Percentiles rank a stretch among this genome's conserved stretches.
phyloP scores from a whole-genome alignment of 2,329 filamentous ascomycete genomes.

The Colletotrichum sp. region DNA sequence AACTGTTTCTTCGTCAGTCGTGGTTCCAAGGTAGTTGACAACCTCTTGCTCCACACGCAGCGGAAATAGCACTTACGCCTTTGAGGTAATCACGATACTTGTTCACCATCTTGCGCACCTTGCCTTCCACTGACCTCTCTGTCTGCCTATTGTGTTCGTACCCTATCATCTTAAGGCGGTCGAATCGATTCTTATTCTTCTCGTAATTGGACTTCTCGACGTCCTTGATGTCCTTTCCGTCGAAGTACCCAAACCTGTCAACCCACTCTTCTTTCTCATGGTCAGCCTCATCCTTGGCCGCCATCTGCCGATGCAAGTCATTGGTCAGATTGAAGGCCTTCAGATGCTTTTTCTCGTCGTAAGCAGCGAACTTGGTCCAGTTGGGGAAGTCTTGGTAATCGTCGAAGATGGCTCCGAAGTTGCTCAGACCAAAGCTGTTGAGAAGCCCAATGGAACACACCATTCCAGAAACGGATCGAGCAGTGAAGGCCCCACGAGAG shows the following conservation, averaged over 20 bases:
- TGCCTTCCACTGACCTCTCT: background rate
- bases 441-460: slow-evolving; percentile 21
- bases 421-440: slow-evolving; percentile 13
- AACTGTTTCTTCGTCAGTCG: background rate
- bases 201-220: background rate
- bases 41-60: fast-evolving
- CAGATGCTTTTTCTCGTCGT: background rate
- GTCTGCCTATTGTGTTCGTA: background rate
- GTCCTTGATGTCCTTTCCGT: background rate
- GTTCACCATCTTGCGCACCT: background rate
- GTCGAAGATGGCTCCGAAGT: slow-evolving; percentile 14
- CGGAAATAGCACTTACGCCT: background rate
- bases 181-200: background rate
- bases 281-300: background rate
- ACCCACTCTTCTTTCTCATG: background rate
- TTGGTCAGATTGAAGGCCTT: background rate
- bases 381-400: slow-evolving; percentile 19
- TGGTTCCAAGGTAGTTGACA: background rate
- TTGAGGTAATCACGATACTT: background rate
- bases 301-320: background rate
- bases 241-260: background rate
- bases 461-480: slow-evolving; percentile 34
- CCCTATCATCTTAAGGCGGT: background rate
- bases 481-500: slow-evolving; percentile 41
- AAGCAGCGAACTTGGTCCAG: background rate